Percentiles rank a stretch among this genome's conserved stretches.
Evolutionary conservation across 192 early-diverging fungal species (phyloP).

Genomic region (Coemansia sp.): DNA sequence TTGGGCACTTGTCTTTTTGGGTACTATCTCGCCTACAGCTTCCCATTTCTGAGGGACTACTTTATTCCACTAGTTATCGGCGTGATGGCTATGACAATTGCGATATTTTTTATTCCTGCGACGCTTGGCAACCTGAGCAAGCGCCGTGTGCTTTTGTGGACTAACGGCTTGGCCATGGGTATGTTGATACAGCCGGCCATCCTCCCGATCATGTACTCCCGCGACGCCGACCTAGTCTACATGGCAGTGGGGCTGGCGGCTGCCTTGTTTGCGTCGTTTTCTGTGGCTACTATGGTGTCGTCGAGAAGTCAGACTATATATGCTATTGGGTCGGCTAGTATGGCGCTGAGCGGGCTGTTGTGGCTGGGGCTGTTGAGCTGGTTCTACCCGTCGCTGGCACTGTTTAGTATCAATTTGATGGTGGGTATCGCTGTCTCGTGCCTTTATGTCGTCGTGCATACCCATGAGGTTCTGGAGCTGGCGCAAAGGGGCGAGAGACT

Average conservation of each 20-base stretch:
- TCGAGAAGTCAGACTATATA: slow-evolving; percentile 20
- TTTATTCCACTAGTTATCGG: background rate
- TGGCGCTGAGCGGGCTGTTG: slow-evolving; percentile 13
- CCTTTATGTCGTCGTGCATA: slow-evolving; percentile 34
- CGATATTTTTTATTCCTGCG: slow-evolving; percentile 13
- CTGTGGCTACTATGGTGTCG: slow-evolving; percentile 24
- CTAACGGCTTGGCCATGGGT: slow-evolving; percentile 10
- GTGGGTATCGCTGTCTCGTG: slow-evolving; percentile 20
- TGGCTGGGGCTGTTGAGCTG: slow-evolving; percentile 20
- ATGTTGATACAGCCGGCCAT: slow-evolving; percentile 12
- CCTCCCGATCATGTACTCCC: slow-evolving; percentile 8
- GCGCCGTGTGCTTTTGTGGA: slow-evolving; percentile 32
- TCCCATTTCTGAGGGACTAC: background rate
- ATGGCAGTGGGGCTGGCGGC: slow-evolving; percentile 15
- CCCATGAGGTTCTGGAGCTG: slow-evolving; percentile 27
- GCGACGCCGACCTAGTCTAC: slow-evolving; percentile 19
- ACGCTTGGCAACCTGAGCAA: slow-evolving; percentile 16
- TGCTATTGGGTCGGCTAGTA: slow-evolving; percentile 16
- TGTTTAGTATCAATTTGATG: slow-evolving; percentile 18
- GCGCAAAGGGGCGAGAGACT: slow-evolving; percentile 14
- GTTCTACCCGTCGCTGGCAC: slow-evolving; percentile 22
- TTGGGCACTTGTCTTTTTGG: slow-evolving; percentile 21
- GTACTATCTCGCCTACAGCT: slow-evolving; percentile 12
- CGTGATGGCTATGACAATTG: background rate
- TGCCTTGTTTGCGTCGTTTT: slow-evolving; percentile 38